These are phyloP conservation scores for Guadua angustifolia DNA, from an alignment of 176 grass and related monocot genomes.

Conservation along the genomic window DNA sequence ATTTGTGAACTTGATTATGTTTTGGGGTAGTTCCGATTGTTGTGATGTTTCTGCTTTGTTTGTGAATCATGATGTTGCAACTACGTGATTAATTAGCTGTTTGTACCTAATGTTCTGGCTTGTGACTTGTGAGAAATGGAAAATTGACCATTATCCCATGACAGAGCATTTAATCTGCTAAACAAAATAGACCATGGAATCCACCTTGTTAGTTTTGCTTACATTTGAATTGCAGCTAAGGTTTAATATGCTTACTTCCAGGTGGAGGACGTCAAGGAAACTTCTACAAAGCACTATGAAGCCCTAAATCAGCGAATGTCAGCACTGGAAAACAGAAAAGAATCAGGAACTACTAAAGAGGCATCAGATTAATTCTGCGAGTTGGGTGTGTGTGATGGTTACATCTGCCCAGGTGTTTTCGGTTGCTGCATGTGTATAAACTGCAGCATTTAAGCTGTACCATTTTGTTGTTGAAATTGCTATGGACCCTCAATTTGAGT, in stretches of 20 bases:
- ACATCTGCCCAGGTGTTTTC: constrained; percentile 33
- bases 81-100: constrained; percentile 8
- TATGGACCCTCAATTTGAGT: constrained; percentile 34
- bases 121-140: background rate
- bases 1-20: constrained; percentile 35
- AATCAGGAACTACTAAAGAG: constrained; percentile 50
- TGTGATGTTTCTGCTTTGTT: constrained; percentile 30
- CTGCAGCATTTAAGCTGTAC: constrained; percentile 43
- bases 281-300: constrained; percentile 57
- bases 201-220: constrained; percentile 13
- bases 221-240: constrained; percentile 29
- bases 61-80: background rate
- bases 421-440: constrained; percentile 42
- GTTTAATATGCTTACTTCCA: constrained; percentile 54
- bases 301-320: constrained; percentile 53
- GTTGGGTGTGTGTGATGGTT: constrained; percentile 32
- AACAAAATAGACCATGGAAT: background rate
- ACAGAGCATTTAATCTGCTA: background rate
- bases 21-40: background rate
- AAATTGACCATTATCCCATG: background rate
- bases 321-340: constrained; percentile 57
- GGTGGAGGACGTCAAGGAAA: constrained; percentile 61
- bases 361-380: constrained; percentile 46
- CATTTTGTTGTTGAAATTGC: constrained; percentile 39
- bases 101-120: constrained; percentile 13